Conservation (phyloP, 1,284 basidiomycete genomes). For the Apiotrichum laibachii region DNA sequence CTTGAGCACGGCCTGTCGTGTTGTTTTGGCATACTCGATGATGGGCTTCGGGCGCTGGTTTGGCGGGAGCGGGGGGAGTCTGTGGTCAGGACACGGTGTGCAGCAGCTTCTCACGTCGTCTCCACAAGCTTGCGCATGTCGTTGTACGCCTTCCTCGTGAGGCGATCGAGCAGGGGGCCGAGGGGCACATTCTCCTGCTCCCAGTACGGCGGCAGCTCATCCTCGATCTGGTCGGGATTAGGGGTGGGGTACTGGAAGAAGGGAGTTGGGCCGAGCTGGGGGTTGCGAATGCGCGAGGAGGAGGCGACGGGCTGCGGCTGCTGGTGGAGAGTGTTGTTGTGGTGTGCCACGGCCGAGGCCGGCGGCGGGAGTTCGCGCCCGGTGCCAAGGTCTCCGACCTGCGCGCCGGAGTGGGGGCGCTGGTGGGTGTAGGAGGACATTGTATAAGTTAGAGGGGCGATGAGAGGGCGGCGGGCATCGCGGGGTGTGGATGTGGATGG, state of each 20-base stretch:
- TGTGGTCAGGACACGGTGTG: conserved; percentile 1
- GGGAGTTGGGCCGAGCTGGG: conserved; percentile 41
- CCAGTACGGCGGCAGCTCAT: conserved; percentile 44
- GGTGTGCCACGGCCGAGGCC: not conserved
- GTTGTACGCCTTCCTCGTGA: conserved; percentile 36
- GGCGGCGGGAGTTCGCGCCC: not conserved
- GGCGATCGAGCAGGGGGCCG: conserved; percentile 36
- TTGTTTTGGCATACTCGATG: conserved; percentile 43
- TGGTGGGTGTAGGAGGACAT: not conserved
- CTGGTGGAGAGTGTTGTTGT: conserved; percentile 11
- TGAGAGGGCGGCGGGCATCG: too few relatives aligned
- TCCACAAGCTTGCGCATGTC: conserved; percentile 36
- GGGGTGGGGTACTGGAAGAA: conserved; percentile 45
- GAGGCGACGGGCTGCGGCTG: conserved; percentile 20
- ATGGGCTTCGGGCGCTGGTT: conserved; percentile 40
- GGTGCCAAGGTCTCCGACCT: conserved; percentile 1
- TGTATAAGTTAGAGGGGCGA: not conserved
- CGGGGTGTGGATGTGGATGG: not conserved
- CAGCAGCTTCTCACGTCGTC: conserved; percentile 30
- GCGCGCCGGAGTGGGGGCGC: not conserved
- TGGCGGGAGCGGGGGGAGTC: conserved; percentile 24
- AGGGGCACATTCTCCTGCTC: conserved; percentile 41
- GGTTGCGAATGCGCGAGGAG: conserved; percentile 36
- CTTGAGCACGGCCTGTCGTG: conserved; percentile 45
- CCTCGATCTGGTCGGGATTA: conserved; percentile 36